Base-by-base conservation (phyloP, 1,284 basidiomycete genomes). In the Heterobasidion parviporum region DNA sequence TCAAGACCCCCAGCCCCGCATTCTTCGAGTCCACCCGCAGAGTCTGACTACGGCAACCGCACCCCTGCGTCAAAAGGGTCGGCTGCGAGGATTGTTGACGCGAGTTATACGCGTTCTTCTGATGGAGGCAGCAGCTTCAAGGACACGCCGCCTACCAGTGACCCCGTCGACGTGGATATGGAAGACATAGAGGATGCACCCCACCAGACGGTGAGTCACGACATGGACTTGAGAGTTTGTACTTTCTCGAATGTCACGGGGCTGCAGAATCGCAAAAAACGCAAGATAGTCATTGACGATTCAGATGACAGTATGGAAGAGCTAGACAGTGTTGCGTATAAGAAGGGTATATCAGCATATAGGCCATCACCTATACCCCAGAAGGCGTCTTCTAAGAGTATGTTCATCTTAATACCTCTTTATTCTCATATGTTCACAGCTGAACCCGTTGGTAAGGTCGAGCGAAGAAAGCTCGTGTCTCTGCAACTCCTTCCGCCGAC, bases 91-190 rank as follows among this genome's bases (percentile, higher is more conserved):
- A 63, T 61, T 12, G 59, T 70, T 33, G 57, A 47, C 53, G 70
- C 73, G n/a, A 70, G 64, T 15, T 76, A 73, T 62, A 76, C 77
- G 4, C 64, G 67, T 34, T 77, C 76, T 33, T 84, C 82, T 45
- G 79, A 78, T 33, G 70, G 70, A 18, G 73, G 71, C n/a, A 74
- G 72, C 55, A 82, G 75, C 57, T 58, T 62, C 43, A 72, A 72
- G 46, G 78, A 80, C 14, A 87, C 84, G 1, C 87, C 87, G 15
- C 87, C 87, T 0, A 87, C 85, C 1, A 90, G 88, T 61, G 86
- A 90, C 59, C 74, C 78, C 18, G 78, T 89, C 55, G 87, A 91
- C 60, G 75, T 90, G 6, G 87, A 89, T 63, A 82, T 88, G 82
- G 59, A 81, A 45, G 75, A 74, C 7, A 78, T 78, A 20, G 78